These are phyloP conservation scores for Halocafeteria seosinensis DNA, from an alignment of 108 stramenopile species.

Conservation along the genomic window DNA sequence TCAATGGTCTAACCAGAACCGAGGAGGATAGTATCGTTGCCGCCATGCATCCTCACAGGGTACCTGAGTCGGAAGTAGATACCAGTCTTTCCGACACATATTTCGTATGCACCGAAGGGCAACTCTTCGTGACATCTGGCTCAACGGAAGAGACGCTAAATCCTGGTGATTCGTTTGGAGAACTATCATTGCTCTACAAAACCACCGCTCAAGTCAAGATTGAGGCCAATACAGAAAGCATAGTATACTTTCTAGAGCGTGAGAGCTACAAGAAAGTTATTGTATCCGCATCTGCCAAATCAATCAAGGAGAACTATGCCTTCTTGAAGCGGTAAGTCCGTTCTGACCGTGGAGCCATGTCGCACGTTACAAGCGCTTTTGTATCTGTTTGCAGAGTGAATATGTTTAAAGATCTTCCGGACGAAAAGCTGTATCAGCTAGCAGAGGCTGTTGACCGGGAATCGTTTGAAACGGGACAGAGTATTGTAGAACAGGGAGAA, in stretches of 20 bases:
- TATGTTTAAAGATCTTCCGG: neutral
- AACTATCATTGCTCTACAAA: constrained; percentile 62
- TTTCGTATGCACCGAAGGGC: too few relatives aligned
- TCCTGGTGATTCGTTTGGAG: constrained; percentile 42
- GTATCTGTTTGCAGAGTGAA: too few relatives aligned
- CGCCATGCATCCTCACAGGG: too few relatives aligned
- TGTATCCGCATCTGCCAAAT: neutral
- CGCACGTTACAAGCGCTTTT: too few relatives aligned
- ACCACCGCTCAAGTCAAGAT: constrained; percentile 74
- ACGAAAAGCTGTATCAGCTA: neutral
- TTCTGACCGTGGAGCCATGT: too few relatives aligned
- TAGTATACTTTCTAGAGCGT: constrained; percentile 9
- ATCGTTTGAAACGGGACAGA: neutral
- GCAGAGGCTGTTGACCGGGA: neutral
- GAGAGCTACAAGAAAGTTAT: constrained; percentile 13
- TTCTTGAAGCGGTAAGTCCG: neutral
- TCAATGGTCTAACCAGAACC: too few relatives aligned
- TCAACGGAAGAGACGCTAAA: too few relatives aligned
- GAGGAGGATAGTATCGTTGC: too few relatives aligned
- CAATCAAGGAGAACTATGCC: neutral
- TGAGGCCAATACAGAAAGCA: constrained; percentile 7
- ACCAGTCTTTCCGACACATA: too few relatives aligned
- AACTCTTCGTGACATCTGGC: too few relatives aligned
- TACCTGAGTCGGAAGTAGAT: too few relatives aligned
- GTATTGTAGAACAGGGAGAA: constrained; percentile 12